Evolutionary conservation across 768 basidiomycete species (phyloP).

Genomic region (Russula brevipes): DNA sequence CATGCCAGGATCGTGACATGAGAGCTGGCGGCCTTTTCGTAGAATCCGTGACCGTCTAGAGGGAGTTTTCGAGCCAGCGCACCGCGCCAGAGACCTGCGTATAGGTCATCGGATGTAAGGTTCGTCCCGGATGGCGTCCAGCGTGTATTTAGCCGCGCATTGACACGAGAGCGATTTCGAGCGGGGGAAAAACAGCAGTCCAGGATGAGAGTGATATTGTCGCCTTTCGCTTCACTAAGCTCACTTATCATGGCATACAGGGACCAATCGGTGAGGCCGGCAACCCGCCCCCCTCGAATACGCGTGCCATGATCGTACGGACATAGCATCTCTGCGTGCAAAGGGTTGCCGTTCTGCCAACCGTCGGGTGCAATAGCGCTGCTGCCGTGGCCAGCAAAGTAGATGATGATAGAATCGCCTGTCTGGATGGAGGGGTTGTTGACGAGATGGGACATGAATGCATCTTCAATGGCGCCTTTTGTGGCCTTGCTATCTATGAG

Average conservation of each 20-base stretch:
- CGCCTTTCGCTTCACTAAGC: slow-evolving; percentile 51
- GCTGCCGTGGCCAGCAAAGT: slow-evolving; percentile 73
- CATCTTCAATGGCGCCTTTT: slow-evolving; percentile 54
- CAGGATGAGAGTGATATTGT: slow-evolving; percentile 64
- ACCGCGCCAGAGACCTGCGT: slow-evolving; percentile 50
- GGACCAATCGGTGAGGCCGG: slow-evolving; percentile 66
- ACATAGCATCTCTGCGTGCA: slow-evolving; percentile 54
- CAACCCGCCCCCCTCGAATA: slow-evolving; percentile 41
- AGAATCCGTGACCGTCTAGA: slow-evolving; percentile 40
- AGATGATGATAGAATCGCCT: slow-evolving; percentile 62
- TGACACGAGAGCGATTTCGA: slow-evolving; percentile 36
- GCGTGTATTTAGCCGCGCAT: slow-evolving; percentile 46
- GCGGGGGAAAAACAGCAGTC: slow-evolving; percentile 58
- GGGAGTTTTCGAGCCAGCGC: slow-evolving; percentile 41
- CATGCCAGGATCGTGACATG: slow-evolving; percentile 59
- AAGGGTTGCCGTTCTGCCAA: slow-evolving; percentile 48
- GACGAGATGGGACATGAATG: slow-evolving; percentile 56
- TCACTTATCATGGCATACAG: slow-evolving; percentile 56
- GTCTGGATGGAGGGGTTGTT: slow-evolving; percentile 54
- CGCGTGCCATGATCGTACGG: slow-evolving; percentile 61
- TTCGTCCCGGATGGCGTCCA: slow-evolving; percentile 54
- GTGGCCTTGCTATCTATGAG: slow-evolving; percentile 57
- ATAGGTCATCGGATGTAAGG: slow-evolving; percentile 49
- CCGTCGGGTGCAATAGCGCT: slow-evolving; percentile 49
- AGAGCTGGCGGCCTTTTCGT: slow-evolving; percentile 36